A percentile compares a stretch with the other conserved stretches of the same genome.
phyloP scores from a whole-genome alignment of 2,329 filamentous ascomycete genomes.

The Claviceps arundinis region DNA sequence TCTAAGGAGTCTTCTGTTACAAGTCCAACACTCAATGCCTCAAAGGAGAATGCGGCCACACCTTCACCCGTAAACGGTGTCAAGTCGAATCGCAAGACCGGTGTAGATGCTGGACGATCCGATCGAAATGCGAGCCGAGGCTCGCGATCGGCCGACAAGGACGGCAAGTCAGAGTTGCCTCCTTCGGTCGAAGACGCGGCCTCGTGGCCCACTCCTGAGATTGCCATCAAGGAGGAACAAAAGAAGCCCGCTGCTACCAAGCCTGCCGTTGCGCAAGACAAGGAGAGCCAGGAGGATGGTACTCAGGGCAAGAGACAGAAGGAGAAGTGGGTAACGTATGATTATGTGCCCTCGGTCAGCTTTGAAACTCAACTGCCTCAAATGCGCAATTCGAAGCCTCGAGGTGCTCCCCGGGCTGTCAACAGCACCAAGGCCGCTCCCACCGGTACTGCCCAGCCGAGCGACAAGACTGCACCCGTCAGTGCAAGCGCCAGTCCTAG shows the following conservation, averaged over 20 bases:
- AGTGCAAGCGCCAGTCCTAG: slow-evolving; percentile 12
- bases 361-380: slow-evolving; percentile 71
- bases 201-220: slow-evolving; percentile 85
- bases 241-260: slow-evolving; percentile 50
- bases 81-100: slow-evolving; percentile 29
- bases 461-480: slow-evolving; percentile 23
- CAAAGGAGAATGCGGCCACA: slow-evolving; percentile 13
- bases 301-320: slow-evolving; percentile 46
- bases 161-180: slow-evolving; percentile 21
- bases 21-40: slow-evolving; percentile 4
- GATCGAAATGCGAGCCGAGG: slow-evolving; percentile 34
- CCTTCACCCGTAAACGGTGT: slow-evolving; percentile 18
- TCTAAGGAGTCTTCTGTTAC: slow-evolving; percentile 10
- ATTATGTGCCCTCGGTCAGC: slow-evolving; percentile 70
- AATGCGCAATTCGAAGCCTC: slow-evolving; percentile 34
- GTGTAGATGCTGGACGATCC: slow-evolving; percentile 24
- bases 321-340: slow-evolving; percentile 73
- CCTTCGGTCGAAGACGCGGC: slow-evolving; percentile 64
- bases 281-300: slow-evolving; percentile 44
- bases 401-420: slow-evolving; percentile 33
- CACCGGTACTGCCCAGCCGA: slow-evolving; percentile 14
- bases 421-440: slow-evolving; percentile 25
- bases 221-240: slow-evolving; percentile 56
- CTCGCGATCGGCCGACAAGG: slow-evolving; percentile 29
- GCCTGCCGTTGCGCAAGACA: slow-evolving; percentile 44